These are phyloP conservation scores for Boletus patriciae DNA, from an alignment of 768 basidiomycete species.

Conservation along the genomic window DNA sequence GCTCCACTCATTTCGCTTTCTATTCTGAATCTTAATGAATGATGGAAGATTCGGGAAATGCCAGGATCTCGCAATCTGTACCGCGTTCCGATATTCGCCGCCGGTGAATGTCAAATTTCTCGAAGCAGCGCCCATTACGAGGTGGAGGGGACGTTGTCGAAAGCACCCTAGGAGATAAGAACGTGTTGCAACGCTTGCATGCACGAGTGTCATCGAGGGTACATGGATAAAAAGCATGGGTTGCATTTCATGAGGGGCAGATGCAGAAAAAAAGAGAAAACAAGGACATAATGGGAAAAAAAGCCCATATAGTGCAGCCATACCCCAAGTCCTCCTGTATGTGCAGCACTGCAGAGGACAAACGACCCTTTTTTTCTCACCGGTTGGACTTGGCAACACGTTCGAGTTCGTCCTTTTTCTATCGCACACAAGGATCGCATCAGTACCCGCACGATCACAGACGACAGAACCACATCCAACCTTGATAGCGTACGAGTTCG, in stretches of 20 bases:
- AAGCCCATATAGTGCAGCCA: constrained; percentile 26
- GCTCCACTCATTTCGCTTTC: background rate
- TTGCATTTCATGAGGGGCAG: constrained; percentile 25
- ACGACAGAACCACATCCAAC: constrained; percentile 37
- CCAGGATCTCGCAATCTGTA: constrained; percentile 6
- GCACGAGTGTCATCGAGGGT: constrained; percentile 10
- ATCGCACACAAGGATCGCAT: constrained; percentile 1
- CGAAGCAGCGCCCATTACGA: constrained; percentile 1
- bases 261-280: constrained; percentile 8
- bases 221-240: constrained; percentile 26
- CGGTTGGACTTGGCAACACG: constrained; percentile 99
- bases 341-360: background rate
- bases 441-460: background rate
- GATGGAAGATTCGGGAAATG: constrained; percentile 15
- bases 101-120: background rate
- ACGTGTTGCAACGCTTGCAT: constrained; percentile 6
- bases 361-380: constrained; percentile 64
- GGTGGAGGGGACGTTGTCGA: background rate
- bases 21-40: background rate
- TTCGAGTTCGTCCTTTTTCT: constrained; percentile 99
- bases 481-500: constrained; percentile 99
- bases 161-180: constrained; percentile 3
- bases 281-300: constrained; percentile 8
- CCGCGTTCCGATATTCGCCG: background rate
- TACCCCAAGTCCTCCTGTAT: constrained; percentile 8